These are phyloP conservation scores for Dipteronia dyeriana DNA, from an alignment of 345 rosid genomes.

Conservation along the genomic window DNA sequence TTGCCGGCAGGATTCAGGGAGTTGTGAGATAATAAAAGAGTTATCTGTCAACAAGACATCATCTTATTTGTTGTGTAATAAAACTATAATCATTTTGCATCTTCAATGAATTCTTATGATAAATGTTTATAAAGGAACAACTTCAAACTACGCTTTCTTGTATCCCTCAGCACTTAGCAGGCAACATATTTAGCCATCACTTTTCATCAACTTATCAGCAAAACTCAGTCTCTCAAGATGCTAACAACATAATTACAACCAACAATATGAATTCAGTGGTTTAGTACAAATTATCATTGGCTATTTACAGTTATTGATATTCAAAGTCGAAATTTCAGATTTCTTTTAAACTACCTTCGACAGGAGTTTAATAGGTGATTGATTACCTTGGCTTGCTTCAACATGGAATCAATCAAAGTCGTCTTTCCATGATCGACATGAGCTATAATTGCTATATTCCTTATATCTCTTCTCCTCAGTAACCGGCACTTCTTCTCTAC, in stretches of 20 bases:
- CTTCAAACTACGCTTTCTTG: not conserved
- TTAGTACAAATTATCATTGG: no score
- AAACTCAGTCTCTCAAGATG: not conserved
- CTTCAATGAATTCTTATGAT: not conserved
- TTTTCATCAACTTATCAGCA: not conserved
- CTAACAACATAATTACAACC: not conserved
- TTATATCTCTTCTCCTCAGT: conserved; percentile 70
- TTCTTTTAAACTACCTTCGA: no score
- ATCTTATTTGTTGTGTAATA: not conserved
- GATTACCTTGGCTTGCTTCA: conserved; percentile 85
- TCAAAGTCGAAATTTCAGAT: no score
- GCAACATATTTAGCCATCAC: not conserved
- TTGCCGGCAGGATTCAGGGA: no score
- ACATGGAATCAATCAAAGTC: conserved; percentile 96
- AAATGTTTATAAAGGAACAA: not conserved
- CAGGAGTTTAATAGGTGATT: no score
- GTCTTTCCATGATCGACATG: conserved; percentile 99
- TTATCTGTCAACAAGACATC: not conserved
- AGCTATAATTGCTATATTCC: conserved; percentile 96
- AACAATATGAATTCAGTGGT: no score
- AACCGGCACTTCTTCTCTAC: conserved; percentile 75
- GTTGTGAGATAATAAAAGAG: not conserved
- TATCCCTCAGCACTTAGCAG: not conserved
- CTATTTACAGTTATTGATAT: no score
- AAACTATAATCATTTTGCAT: not conserved